Base-by-base conservation (phyloP, 1,284 basidiomycete species). In the Phylloboletellus chloephorus region DNA sequence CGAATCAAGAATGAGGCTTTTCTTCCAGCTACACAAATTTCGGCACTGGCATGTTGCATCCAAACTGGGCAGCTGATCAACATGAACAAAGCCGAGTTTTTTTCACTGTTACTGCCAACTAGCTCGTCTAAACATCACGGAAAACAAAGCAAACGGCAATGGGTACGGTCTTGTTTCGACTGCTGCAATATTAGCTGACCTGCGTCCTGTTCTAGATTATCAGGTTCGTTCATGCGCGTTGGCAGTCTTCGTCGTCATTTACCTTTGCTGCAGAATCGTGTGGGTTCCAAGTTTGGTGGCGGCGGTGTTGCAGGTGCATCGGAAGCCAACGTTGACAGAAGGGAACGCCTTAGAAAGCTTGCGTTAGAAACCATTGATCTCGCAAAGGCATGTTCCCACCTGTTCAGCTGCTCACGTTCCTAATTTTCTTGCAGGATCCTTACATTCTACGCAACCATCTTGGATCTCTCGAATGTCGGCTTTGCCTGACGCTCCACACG, bases 371-470 rank as follows among this genome's bases (percentile, higher is more conserved):
- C 94, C 0, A 97, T 97, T 57, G 93, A 97, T 66, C 75, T 97
- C 35, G 91, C 91, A 32, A 96, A 95, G 71, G 91, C 85, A 51
- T 13, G 46, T 30, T 15, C 36, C 1, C 1, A 1, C 34, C 2
- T 17, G 20, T n/a, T 28, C 26, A n/a, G n/a, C 42, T 16, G 7
- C 33, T 44, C 17, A 37, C 19, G 5, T 20, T 8, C 37, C 24
- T 52, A 21, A 39, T 38, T 23, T n/a, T 15, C 8, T 31, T 19
- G 11, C 51, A 95, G 88, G 96, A 99, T 67, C 96, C 96, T 4
- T 98, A 98, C 66, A 98, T 98, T 58, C 81, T 99, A 34, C 89
- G 93, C 64, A 99, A 98, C 66, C 96, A 98, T 65, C 77, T 98
- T 43, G 85, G 96, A 31, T 96, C 93, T 7, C 79, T 98, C 40